phyloP scores from a whole-genome alignment of 768 basidiomycete genomes.

The Lentinula raphanica region DNA sequence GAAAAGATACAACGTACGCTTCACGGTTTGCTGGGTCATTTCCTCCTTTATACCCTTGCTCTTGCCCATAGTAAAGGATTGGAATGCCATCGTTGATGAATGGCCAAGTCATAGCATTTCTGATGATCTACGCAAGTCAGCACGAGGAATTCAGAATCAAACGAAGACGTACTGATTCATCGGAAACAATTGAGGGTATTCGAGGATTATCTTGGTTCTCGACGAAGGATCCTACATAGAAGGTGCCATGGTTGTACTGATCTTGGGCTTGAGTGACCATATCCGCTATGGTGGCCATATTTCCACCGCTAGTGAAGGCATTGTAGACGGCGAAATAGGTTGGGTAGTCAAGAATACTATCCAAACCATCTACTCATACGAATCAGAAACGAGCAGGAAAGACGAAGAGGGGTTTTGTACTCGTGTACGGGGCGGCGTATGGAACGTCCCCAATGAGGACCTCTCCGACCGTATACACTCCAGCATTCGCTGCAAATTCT shows the following conservation, averaged over 20 bases:
- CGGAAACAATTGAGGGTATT: constrained; percentile 46
- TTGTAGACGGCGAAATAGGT: constrained; percentile 44
- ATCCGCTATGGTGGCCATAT: constrained; percentile 33
- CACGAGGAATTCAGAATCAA: background rate
- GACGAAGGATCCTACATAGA: constrained; percentile 54
- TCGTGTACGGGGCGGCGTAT: constrained; percentile 37
- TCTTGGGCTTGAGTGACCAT: constrained; percentile 31
- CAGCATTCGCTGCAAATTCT: constrained; percentile 52
- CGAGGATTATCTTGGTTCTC: constrained; percentile 69
- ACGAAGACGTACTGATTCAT: constrained; percentile 33
- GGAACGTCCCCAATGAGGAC: constrained; percentile 17
- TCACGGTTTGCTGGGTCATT: constrained; percentile 62
- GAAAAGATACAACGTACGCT: constrained; percentile 27
- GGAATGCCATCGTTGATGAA: constrained; percentile 69
- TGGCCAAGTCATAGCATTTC: constrained; percentile 58
- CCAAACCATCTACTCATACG: constrained; percentile 25
- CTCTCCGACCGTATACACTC: constrained; percentile 72
- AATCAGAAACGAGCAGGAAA: background rate
- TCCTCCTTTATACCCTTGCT: constrained; percentile 55
- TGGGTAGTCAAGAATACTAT: constrained; percentile 58
- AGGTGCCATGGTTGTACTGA: constrained; percentile 32
- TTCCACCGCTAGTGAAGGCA: constrained; percentile 47
- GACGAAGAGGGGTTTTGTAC: background rate
- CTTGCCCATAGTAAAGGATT: constrained; percentile 68
- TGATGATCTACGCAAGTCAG: constrained; percentile 19